A percentile compares a stretch with the other conserved stretches of the same genome.
phyloP scores from a whole-genome alignment of 1,139 yeast genomes.

The Lodderomyces elongisporus region DNA sequence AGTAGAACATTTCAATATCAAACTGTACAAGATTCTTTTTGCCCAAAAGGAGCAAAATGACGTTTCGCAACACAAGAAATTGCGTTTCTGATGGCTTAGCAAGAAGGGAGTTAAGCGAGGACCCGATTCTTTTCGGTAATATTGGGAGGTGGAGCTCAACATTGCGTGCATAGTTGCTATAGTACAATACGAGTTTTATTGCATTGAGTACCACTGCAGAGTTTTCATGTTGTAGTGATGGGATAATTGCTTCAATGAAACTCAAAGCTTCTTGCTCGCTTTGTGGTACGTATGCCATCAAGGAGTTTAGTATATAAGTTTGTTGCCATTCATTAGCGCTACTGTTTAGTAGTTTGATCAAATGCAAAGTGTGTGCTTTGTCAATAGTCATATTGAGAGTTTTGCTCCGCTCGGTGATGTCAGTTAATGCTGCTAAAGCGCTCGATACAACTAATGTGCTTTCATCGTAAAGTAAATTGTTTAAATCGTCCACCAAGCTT shows the following conservation, averaged over 20 bases:
- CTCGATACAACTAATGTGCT: constrained; percentile 65
- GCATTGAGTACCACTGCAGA: constrained; percentile 79
- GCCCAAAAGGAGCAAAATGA: constrained; percentile 67
- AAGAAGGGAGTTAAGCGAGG: constrained; percentile 65
- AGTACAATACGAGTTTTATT: constrained; percentile 64
- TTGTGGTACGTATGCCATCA: constrained; percentile 71
- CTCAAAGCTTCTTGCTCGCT: constrained; percentile 58
- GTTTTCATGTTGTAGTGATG: constrained; percentile 76
- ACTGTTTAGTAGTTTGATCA: constrained; percentile 41
- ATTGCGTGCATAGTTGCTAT: constrained; percentile 58
- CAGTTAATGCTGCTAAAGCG: constrained; percentile 64
- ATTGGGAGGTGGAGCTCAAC: constrained; percentile 44
- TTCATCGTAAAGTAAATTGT: constrained; percentile 52
- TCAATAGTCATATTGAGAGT: constrained; percentile 52
- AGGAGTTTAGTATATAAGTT: constrained; percentile 60
- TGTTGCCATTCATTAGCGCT: constrained; percentile 81
- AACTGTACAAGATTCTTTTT: constrained; percentile 57
- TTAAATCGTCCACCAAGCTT: constrained; percentile 50
- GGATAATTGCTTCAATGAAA: constrained; percentile 63
- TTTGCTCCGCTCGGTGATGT: constrained; percentile 56
- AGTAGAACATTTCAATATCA: constrained; percentile 74
- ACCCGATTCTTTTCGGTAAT: constrained; percentile 59
- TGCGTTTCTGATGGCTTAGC: constrained; percentile 82
- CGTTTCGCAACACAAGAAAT: constrained; percentile 75
- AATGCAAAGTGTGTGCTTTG: constrained; percentile 48